Percentiles rank a stretch among this genome's conserved stretches.
These are phyloP conservation scores for Gypsophila paniculata DNA, from an alignment of 179 eudicot genomes.

Conservation along the genomic window DNA sequence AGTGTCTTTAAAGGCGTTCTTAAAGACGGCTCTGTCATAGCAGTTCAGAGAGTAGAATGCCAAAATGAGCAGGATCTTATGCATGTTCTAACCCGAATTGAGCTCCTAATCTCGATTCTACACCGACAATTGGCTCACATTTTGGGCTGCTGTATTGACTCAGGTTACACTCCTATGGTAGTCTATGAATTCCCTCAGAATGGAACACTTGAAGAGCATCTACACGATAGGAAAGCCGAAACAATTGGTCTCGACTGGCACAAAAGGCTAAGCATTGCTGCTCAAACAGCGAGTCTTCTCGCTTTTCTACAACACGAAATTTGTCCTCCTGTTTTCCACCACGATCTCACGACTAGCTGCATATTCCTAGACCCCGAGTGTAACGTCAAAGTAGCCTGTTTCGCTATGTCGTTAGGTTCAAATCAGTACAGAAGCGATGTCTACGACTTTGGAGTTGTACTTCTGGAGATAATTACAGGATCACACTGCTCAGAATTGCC, in stretches of 20 bases:
- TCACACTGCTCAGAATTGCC: conserved; percentile 29
- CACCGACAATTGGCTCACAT: conserved; percentile 61
- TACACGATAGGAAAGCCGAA: conserved; percentile 28
- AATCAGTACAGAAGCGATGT: conserved; percentile 48
- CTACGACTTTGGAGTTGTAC: conserved; percentile 58
- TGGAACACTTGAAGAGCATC: conserved; percentile 48
- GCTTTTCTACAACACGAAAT: conserved; percentile 59
- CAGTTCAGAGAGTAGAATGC: conserved; percentile 54
- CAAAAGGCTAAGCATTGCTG: conserved; percentile 53
- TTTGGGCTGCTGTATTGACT: conserved; percentile 66
- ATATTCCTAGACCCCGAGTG: conserved; percentile 54
- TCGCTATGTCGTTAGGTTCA: conserved; percentile 32
- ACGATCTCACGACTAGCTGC: conserved; percentile 47
- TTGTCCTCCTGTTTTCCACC: conserved; percentile 62
- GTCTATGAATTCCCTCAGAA: conserved; percentile 62
- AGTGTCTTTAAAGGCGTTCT: conserved; percentile 54
- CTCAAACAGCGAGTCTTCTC: conserved; percentile 58
- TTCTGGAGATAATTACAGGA: conserved; percentile 65
- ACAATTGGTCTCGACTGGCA: conserved; percentile 56
- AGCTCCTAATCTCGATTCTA: conserved; percentile 47
- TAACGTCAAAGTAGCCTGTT: conserved; percentile 49
- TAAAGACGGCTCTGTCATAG: conserved; percentile 48
- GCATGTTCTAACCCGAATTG: conserved; percentile 44
- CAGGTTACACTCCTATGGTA: conserved; percentile 49
- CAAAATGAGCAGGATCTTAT: conserved; percentile 49